Conservation (phyloP, 441 rosid genomes). For the Croton laevigatus region DNA sequence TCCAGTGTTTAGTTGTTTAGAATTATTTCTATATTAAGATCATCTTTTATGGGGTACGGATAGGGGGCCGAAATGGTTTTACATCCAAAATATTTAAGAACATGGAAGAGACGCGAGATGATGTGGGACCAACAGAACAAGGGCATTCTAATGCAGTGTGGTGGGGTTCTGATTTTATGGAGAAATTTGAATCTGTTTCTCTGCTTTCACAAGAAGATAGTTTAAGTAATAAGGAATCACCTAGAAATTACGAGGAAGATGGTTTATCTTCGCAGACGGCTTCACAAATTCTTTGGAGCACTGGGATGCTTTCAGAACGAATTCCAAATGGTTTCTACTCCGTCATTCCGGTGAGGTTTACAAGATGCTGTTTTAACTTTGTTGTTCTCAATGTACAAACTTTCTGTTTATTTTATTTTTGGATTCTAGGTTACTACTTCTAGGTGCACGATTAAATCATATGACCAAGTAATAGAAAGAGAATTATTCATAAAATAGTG, state of each 20-base stretch:
- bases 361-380: background rate
- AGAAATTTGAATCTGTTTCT: constrained; percentile 73
- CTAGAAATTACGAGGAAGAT: constrained; percentile 63
- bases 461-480: background rate
- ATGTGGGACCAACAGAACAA: constrained; percentile 64
- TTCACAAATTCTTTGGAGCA: constrained; percentile 92
- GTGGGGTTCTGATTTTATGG: constrained; percentile 90
- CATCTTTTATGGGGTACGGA: constrained; percentile 54
- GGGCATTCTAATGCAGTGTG: constrained; percentile 68
- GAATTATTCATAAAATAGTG: background rate
- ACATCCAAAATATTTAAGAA: constrained; percentile 43
- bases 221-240: constrained; percentile 58
- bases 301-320: constrained; percentile 76
- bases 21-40: constrained; percentile 26
- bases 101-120: constrained; percentile 88
- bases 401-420: background rate
- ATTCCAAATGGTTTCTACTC: constrained; percentile 96
- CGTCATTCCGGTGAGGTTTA: constrained; percentile 68
- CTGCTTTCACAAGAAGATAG: constrained; percentile 70
- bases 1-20: constrained; percentile 32
- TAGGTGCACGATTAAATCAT: background rate
- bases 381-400: background rate
- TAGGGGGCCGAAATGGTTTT: constrained; percentile 60
- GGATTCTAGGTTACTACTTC: background rate
- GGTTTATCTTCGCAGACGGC: constrained; percentile 65